Evolutionary conservation across 345 rosid genomes (phyloP), one percentile per base, ranked within the genome.

Genomic region (Linum lewisii): DNA sequence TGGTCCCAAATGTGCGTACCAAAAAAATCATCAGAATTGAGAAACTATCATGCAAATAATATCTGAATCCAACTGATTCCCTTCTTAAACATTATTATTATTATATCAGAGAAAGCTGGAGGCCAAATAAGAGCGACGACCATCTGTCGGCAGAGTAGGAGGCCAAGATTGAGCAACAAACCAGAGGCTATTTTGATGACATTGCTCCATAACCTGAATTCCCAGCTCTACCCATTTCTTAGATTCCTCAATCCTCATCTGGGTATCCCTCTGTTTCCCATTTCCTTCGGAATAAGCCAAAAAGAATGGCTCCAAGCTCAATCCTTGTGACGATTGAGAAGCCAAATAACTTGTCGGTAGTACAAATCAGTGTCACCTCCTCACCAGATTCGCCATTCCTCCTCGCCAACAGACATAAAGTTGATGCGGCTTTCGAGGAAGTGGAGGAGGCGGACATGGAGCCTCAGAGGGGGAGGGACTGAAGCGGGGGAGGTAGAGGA

Each of bases 281-380:
- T 57, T 23, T 34, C n/a, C n/a, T n/a, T n/a, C n/a, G n/a, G n/a
- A n/a, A n/a, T n/a, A n/a, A n/a, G n/a, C 29, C 19, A 25, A 51
- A 18, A 18, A 24, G 55, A 73, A 90, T 90, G 97, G 78, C 91
- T 77, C 94, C 87, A 53, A 84, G 74, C 54, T 73, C 97, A 32
- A 89, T 84, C 50, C 86, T 80, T 25, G 85, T 85, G n/a, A 79
- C 94, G 20, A 82, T 87, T 64, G 91, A 85, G 86, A 85, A 85
- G 79, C 85, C 89, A 6, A 79, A 78, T 24, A 76, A 71, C 66
- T 74, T 87, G 71, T 74, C 94, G 29, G 60, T 85, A 9, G 70
- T 79, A 20, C 87, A 84, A 69, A 70, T 81, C 72, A 77, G 78
- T 54, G 83, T 81, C 64, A 10, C 56, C 21, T 1, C 21, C 56